Evolutionary conservation across 257 asterid genomes (phyloP).

Genomic region (Solanum piurae): DNA sequence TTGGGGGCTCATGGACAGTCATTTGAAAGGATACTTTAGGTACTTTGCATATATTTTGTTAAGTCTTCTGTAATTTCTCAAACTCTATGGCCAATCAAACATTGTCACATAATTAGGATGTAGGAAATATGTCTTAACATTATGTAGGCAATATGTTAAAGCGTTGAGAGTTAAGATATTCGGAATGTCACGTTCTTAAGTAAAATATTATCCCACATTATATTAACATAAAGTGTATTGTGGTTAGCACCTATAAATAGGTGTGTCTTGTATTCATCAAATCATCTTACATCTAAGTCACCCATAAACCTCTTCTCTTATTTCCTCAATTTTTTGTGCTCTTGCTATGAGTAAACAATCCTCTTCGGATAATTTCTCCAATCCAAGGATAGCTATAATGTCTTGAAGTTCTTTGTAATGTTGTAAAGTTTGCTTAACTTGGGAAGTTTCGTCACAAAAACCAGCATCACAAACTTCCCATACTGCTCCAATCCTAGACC

Average conservation of each 20-base stretch:
- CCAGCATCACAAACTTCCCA: not conserved
- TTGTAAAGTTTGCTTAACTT: not conserved
- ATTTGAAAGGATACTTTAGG: not conserved
- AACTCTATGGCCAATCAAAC: not conserved
- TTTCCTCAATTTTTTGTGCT: not conserved
- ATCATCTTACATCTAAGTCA: not conserved
- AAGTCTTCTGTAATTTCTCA: not conserved
- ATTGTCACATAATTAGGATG: not conserved
- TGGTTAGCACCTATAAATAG: not conserved
- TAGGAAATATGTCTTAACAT: not conserved
- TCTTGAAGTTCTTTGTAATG: not conserved
- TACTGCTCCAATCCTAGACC: not conserved
- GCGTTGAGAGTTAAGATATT: not conserved
- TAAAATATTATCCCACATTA: not conserved
- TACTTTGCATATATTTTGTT: not conserved
- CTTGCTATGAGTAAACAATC: not conserved
- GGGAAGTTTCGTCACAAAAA: not conserved
- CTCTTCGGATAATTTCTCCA: not conserved
- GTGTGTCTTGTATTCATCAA: not conserved
- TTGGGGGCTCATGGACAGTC: not conserved
- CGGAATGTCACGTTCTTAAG: not conserved
- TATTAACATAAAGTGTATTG: not conserved
- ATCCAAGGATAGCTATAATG: not conserved
- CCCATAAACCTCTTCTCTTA: not conserved
- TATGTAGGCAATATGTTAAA: not conserved